These are phyloP conservation scores for Verticillium dahliae DNA, from an alignment of 2,329 filamentous ascomycete species.

Conservation along the genomic window DNA sequence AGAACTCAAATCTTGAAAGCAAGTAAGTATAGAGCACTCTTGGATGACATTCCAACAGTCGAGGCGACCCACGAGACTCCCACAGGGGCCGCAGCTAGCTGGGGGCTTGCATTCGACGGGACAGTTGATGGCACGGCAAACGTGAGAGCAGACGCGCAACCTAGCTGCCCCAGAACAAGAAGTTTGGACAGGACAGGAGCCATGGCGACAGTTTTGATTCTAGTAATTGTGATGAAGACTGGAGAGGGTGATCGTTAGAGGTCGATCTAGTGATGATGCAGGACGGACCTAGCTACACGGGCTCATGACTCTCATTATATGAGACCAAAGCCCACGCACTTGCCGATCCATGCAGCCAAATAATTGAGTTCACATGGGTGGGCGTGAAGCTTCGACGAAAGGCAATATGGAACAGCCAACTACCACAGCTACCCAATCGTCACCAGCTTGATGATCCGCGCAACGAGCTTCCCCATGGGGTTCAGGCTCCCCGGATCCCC, in stretches of 20 bases:
- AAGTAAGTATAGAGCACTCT: background rate
- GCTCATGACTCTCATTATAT: too few species aligned
- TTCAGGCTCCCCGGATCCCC: background rate
- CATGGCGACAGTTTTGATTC: background rate
- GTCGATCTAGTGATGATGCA: too few species aligned
- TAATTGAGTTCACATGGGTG: too few species aligned
- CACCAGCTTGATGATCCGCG: background rate
- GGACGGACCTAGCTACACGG: too few species aligned
- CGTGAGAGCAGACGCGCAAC: constrained; percentile 15
- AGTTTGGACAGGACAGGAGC: background rate
- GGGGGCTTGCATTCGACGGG: constrained; percentile 20
- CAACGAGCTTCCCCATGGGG: background rate
- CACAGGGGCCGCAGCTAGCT: constrained; percentile 13
- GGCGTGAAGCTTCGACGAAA: background rate
- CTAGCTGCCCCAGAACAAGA: background rate
- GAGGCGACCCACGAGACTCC: background rate
- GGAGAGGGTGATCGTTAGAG: too few species aligned
- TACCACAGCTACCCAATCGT: background rate
- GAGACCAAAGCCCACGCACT: too few species aligned
- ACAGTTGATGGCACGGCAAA: constrained; percentile 27
- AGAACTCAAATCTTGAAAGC: constrained; percentile 44
- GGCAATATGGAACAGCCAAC: background rate
- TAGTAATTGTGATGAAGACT: background rate
- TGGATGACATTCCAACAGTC: background rate
- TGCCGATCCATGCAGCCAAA: too few species aligned